Evolutionary conservation across 495 filamentous ascomycete genomes (phyloP).

Genomic region (Aspergillus biplanus): DNA sequence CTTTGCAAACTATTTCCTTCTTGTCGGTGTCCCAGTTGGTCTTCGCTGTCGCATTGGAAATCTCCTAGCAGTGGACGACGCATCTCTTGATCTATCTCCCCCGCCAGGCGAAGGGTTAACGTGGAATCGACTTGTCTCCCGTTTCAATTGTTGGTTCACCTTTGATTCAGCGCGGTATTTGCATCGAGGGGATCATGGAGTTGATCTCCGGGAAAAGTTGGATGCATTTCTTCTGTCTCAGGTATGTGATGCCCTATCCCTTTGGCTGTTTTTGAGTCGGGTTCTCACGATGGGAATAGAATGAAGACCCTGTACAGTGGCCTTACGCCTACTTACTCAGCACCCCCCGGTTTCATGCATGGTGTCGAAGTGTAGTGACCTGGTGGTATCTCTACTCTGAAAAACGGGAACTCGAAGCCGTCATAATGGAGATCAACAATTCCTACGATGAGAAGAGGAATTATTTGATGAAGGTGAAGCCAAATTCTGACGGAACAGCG

Average conservation of each 20-base stretch:
- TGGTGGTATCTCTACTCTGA: conserved; percentile 79
- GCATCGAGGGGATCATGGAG: conserved; percentile 19
- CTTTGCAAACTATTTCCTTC: conserved; percentile 18
- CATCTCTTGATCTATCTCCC: conserved; percentile 1
- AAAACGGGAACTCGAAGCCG: conserved; percentile 59
- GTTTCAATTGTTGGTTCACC: conserved; percentile 20
- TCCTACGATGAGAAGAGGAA: conserved; percentile 73
- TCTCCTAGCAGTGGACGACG: conserved; percentile 18
- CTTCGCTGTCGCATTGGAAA: conserved; percentile 19
- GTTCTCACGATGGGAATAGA: background rate
- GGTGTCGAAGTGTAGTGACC: conserved; percentile 75
- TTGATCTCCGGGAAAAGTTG: conserved; percentile 21
- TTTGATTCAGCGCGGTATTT: conserved; percentile 13
- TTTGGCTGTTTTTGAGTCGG: too few relatives aligned
- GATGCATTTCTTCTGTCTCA: conserved; percentile 15
- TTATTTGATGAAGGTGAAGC: conserved; percentile 12
- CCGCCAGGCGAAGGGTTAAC: background rate
- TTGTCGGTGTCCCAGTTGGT: conserved; percentile 21
- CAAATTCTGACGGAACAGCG: background rate
- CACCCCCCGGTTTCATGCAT: conserved; percentile 69
- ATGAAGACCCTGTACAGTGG: conserved; percentile 24
- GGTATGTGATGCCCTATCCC: background rate
- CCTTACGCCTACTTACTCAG: conserved; percentile 71
- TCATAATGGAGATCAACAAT: conserved; percentile 80
- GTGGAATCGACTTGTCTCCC: conserved; percentile 5